Evolutionary conservation across 768 basidiomycete species (phyloP), one percentile per base, ranked within the genome.

Genomic region (Kwoniella bestiolae): DNA sequence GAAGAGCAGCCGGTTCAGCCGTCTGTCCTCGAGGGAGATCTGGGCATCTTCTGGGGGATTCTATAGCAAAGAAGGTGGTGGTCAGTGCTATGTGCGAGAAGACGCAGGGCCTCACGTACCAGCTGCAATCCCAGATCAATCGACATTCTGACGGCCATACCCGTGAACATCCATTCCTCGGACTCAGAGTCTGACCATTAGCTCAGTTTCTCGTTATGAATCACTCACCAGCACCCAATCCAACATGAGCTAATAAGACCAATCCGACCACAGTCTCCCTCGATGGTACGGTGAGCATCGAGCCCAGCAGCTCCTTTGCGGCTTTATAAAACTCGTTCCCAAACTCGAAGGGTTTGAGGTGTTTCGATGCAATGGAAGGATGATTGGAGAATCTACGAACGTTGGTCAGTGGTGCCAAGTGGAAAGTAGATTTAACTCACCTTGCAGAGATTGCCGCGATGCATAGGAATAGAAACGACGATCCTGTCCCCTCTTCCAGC

Each of bases 101-200:
- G 2, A 11, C 5, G 21, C 8, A 4, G 12, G 7, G 23, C 16
- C 51, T n/a, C 16, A 58, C 66, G 12, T 55, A 76, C 74, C 26
- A 74, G 64, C 47, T 77, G 75, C 4, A 74, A 47, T 3, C 68
- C 75, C 16, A 74, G 63, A 32, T 77, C 75, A 3, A 71, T 59
- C 9, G 71, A 52, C 73, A 77, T 74, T 52, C 73, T 50, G 3
- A 74, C 59, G 3, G 73, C 73, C 47, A 72, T 60, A 12, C 73
- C 71, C 2, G 60, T 64, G 51, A 69, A 60, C 44, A 68, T 72
- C 73, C 73, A 74, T n/a, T 68, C 49, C 21, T 69, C 69, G 1
- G 68, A 65, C 41, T 77, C 73, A 32, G 67, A 74, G 44, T 77
- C 73, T 66, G 29, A 52, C 45, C 50, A 60, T 38, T 31, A 41